Percentiles rank a stretch among this genome's conserved stretches.
These are phyloP conservation scores for Talaromyces amestolkiae DNA, from an alignment of 2,329 filamentous ascomycete species.

Conservation along the genomic window DNA sequence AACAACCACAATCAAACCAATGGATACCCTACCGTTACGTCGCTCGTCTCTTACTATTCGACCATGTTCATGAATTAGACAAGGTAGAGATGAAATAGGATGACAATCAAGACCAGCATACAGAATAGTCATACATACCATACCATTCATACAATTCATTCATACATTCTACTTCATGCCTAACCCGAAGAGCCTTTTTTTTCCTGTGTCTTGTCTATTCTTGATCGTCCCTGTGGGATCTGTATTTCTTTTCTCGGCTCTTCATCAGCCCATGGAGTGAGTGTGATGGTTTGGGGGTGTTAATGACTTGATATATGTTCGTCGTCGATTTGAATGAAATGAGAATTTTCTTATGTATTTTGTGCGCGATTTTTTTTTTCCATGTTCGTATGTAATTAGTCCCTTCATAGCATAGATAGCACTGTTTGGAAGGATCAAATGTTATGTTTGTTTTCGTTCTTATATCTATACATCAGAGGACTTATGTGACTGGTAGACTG, in stretches of 20 bases:
- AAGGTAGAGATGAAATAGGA: slow-evolving; percentile 12
- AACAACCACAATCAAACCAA: slow-evolving; percentile 6
- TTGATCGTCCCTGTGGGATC: not conserved
- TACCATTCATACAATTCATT: slow-evolving; percentile 10
- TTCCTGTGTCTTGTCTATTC: not conserved
- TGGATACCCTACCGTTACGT: slow-evolving; percentile 12
- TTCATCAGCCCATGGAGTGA: not conserved
- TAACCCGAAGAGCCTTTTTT: not conserved
- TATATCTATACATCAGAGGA: not conserved
- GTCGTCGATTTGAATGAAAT: not conserved
- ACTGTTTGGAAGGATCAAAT: not conserved
- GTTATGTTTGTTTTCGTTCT: not conserved
- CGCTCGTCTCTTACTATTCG: slow-evolving; percentile 1
- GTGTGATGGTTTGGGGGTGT: not conserved
- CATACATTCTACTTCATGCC: not conserved
- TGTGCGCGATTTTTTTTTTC: not conserved
- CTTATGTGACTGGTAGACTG: not conserved
- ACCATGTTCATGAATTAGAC: slow-evolving; percentile 12
- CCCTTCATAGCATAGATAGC: slow-evolving; percentile 5
- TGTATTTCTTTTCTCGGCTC: not conserved
- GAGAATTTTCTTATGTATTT: not conserved
- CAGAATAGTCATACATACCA: slow-evolving; percentile 8
- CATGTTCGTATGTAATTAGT: not conserved
- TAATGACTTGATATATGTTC: not conserved
- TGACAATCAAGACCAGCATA: slow-evolving; percentile 7